Percentiles rank a stretch among this genome's conserved stretches.
Conservation (phyloP, 2,329 filamentous ascomycete genomes). For the Cytospora leucostoma region DNA sequence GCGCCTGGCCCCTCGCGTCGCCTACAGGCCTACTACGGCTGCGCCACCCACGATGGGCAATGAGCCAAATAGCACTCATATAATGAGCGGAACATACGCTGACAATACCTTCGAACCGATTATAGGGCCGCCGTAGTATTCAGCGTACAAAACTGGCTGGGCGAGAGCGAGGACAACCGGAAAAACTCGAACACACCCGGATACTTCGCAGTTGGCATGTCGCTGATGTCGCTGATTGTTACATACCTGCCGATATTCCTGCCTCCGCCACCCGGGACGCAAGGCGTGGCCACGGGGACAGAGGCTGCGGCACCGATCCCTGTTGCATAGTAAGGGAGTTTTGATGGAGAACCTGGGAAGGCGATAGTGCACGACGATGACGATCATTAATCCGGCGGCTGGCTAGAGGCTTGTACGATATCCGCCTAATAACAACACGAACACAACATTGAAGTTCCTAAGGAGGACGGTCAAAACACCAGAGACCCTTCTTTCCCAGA, state of each 20-base stretch:
- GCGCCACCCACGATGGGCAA: neutral
- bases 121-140: slow-evolving; percentile 71
- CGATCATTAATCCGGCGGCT: neutral
- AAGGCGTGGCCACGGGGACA: slow-evolving; percentile 33
- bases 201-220: slow-evolving; percentile 42
- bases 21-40: neutral
- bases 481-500: neutral
- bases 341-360: neutral
- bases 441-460: neutral
- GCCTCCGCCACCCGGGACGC: slow-evolving; percentile 33
- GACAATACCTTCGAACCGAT: neutral
- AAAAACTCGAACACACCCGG: slow-evolving; percentile 68
- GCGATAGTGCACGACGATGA: neutral
- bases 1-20: neutral
- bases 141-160: slow-evolving; percentile 74
- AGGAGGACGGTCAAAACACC: neutral
- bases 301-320: slow-evolving; percentile 35
- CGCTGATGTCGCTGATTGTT: slow-evolving; percentile 39
- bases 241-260: slow-evolving; percentile 43
- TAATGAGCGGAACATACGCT: neutral
- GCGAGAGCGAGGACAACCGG: slow-evolving; percentile 68
- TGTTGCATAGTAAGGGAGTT: slow-evolving; percentile 21
- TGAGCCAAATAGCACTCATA: neutral
- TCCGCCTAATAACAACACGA: slow-evolving; percentile 7
- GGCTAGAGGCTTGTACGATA: slow-evolving; percentile 13